Evolutionary conservation across 139 green algal genomes (phyloP), one percentile per base, ranked within the genome.

Genomic region (Closterium sp.): DNA sequence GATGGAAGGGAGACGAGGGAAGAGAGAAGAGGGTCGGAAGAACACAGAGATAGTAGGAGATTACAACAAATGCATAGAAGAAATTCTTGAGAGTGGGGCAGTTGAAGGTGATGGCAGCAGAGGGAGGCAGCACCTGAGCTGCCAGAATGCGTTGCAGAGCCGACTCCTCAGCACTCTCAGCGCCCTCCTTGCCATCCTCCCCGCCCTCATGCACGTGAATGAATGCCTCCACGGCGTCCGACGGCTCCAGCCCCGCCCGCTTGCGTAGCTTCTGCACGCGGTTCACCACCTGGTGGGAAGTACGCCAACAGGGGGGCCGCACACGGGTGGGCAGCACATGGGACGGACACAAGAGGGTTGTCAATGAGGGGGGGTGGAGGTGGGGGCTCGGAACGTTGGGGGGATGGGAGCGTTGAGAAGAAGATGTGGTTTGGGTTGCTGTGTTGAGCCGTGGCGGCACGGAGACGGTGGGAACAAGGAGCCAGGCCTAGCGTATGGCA

Each of bases 251-350:
- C n/a, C 97, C 97, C 4, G 96, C 96, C 73, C 96, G 96, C 95
- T 99, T 99, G 19, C 98, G 95, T 85, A 99, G 95, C 94, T 98
- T 98, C 96, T 99, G 98, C 91, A 98, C 97, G 50, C 98, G 95
- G 96, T 99, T 99, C 86, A 99, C 97, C 31, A 95, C 30, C 92
- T 94, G 92, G 28, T 22, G 62, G 62, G 62, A 13, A 24, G 62
- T 22, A 79, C 17, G 62, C 13, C 17, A 0, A 24, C 17, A 79
- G 62, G 17, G 17, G 62, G 62, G 62, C 17, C 0, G 45, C 10
- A 19, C 10, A 19, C 3, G 45, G 45, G 45, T 70, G 9, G 45
- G 45, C 10, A 22, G 45, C 17, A 24, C 17, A 79, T 11, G 62
- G 62, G 17, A 13, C 85, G 62, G 62, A 79, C 19, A 24, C 17